Evolutionary conservation across 768 basidiomycete species (phyloP), one percentile per base, ranked within the genome.

Genomic region (Tulasnella calospora): DNA sequence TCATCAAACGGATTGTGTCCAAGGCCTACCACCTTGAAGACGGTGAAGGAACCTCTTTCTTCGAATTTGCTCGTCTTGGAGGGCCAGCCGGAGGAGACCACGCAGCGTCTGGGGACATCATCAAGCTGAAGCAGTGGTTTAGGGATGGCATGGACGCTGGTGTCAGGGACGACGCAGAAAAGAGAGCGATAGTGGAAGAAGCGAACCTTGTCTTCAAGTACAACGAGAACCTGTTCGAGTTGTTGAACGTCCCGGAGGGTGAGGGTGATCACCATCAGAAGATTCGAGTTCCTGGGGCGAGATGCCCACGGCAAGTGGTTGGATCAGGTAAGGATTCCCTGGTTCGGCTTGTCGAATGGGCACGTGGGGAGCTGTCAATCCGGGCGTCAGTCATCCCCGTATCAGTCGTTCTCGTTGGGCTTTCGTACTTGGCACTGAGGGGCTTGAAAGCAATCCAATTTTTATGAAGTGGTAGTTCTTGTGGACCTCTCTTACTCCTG

Each of bases 91-190:
- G 72, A 8, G 41, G 40, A 15, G 38, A 46, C 23, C 19, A 33
- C 19, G 89, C 89, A 0, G 86, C 83, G 3, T 85, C 87, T 78
- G 89, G 89, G 2, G 90, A 92, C 80, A 88, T 94, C 86, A 89
- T 88, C 84, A 88, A 89, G 80, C 90, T 93, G 83, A 93, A 93
- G 85, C 88, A 90, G 33, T 92, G 90, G 91, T 91, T 88, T 83
- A 87, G 89, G 71, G 87, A 84, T 33, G 89, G 89, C 0, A 87
- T 90, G 86, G 87, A 89, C 79, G 84, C 83, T 71, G 89, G 87
- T 27, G 89, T 85, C 27, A 86, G 86, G 17, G 84, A 84, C 72
- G 81, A 86, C 44, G 79, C 81, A 36, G 82, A 85, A 35, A 89
- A 89, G 85, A 85, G 89, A 88, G 78, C 71, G 67, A 41, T 89